Evolutionary conservation across 2,329 filamentous ascomycete genomes (phyloP), one percentile per base, ranked within the genome.

Genomic region (Scedosporium dehoogii): DNA sequence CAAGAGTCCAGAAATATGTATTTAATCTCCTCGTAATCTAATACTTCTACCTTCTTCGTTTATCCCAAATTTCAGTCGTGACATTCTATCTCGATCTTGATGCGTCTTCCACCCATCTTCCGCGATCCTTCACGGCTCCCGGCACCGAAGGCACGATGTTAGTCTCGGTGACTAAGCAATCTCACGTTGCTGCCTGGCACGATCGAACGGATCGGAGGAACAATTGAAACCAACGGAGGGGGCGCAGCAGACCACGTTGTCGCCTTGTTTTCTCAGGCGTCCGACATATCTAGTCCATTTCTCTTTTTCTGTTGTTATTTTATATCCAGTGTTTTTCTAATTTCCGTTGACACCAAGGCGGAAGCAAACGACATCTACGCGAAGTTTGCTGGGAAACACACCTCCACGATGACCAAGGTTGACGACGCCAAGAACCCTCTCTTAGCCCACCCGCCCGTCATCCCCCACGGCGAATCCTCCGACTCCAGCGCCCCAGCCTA

Each of bases 401-500:
- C 53, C 18, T 21, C 44, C 18, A 55, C 27, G 51, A 55, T 55
- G 51, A 55, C 51, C 51, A 55, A 55, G 51, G 23, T 27, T 14
- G 51, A 55, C 14, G 67, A 68, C 58, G 46, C 63, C 56, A 25
- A 63, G 46, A 60, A 55, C n/a, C 59, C 56, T 18, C 59, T 64
- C 42, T 60, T 63, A 16, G 62, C 64, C 46, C 64, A 57, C 41
- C 65, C 65, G 23, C 61, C 62, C 9, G 62, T 67, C 10, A 63
- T 65, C 3, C 66, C 67, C 21, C 63, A 69, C 61, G 67, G 66
- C 63, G 69, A 74, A 58, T 61, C 69, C 6, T 61, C 68, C 56
- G 66, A 66, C 65, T 67, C 70, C 66, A 70, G 67, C 64, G 68
- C 68, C 27, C 66, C 71, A 60, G 51, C 66, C 69, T 59, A 66